phyloP scores from a whole-genome alignment of 257 asterid genomes.

The Fraxinus cuspidata region DNA sequence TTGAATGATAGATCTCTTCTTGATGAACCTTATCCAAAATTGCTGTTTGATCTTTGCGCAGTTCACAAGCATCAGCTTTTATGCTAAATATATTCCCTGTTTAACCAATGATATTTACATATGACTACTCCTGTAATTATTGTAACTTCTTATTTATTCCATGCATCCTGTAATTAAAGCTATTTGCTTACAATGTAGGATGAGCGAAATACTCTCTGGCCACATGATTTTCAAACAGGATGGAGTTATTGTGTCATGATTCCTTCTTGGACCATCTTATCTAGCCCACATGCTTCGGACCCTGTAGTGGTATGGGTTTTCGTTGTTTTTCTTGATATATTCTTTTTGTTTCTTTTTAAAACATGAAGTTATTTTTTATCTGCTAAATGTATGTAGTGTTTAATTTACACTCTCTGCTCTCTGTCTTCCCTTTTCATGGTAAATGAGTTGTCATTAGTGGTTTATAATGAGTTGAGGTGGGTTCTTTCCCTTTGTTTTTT shows the following conservation, averaged over 20 bases:
- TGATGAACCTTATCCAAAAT: background rate
- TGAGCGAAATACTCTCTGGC: slow-evolving; percentile 65
- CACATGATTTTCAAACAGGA: slow-evolving; percentile 61
- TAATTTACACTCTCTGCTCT: background rate
- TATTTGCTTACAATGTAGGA: slow-evolving; percentile 43
- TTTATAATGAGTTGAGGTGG: background rate
- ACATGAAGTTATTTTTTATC: background rate
- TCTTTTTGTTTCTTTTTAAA: background rate
- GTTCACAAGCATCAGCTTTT: background rate
- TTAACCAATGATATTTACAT: background rate
- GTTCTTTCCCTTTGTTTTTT: background rate
- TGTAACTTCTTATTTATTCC: background rate
- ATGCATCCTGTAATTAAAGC: slow-evolving; percentile 13
- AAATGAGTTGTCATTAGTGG: background rate
- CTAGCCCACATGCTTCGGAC: slow-evolving; percentile 55
- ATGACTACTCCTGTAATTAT: slow-evolving; percentile 1
- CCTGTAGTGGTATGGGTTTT: slow-evolving; percentile 54
- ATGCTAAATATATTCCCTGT: slow-evolving; percentile 16
- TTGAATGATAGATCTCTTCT: slow-evolving; percentile 4
- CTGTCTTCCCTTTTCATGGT: no score
- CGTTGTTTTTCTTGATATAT: slow-evolving; percentile 8
- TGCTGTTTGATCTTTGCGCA: background rate
- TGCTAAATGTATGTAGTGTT: background rate
- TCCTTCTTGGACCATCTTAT: slow-evolving; percentile 63
- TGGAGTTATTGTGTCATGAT: slow-evolving; percentile 79